These are phyloP conservation scores for Kodamaea fungicola DNA, from an alignment of 1,139 yeast genomes.

Conservation along the genomic window DNA sequence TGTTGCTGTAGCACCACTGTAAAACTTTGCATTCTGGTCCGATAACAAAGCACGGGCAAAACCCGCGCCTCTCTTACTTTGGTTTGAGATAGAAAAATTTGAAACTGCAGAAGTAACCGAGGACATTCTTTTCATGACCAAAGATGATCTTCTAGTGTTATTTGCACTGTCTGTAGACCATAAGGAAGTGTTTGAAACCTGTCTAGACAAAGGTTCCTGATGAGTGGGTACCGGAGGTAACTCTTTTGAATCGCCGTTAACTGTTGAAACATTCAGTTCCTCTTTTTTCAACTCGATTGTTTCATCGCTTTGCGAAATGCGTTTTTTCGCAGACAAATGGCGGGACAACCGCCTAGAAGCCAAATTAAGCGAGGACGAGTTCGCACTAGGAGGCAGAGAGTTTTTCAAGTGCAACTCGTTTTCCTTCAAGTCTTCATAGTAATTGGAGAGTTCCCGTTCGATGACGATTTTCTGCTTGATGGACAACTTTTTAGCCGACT, in stretches of 20 bases:
- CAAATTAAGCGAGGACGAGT: conserved; percentile 5
- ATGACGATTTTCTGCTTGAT: conserved; percentile 41
- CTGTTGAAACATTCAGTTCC: conserved; percentile 7
- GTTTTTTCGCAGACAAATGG: conserved; percentile 9
- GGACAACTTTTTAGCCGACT: conserved; percentile 26
- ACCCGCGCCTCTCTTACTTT: conserved; percentile 18
- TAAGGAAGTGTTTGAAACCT: conserved; percentile 31
- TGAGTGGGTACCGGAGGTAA: background rate
- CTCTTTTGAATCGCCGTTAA: conserved; percentile 6
- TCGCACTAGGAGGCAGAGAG: conserved; percentile 10
- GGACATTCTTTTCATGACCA: conserved; percentile 31
- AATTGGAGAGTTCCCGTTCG: conserved; percentile 41
- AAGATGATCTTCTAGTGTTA: conserved; percentile 22
- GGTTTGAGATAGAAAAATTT: conserved; percentile 19
- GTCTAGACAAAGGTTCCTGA: conserved; percentile 22
- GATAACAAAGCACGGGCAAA: conserved; percentile 42
- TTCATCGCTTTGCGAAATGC: conserved; percentile 9
- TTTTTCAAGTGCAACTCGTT: conserved; percentile 40
- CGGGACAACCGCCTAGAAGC: conserved; percentile 13
- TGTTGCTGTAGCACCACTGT: conserved; percentile 15
- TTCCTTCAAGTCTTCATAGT: conserved; percentile 39
- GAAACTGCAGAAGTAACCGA: conserved; percentile 32
- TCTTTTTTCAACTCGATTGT: conserved; percentile 7
- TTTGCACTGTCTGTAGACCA: conserved; percentile 38
- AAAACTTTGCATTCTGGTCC: conserved; percentile 26